Evolutionary conservation across 2,329 filamentous ascomycete genomes (phyloP).

Genomic region (Colletotrichum lupini): DNA sequence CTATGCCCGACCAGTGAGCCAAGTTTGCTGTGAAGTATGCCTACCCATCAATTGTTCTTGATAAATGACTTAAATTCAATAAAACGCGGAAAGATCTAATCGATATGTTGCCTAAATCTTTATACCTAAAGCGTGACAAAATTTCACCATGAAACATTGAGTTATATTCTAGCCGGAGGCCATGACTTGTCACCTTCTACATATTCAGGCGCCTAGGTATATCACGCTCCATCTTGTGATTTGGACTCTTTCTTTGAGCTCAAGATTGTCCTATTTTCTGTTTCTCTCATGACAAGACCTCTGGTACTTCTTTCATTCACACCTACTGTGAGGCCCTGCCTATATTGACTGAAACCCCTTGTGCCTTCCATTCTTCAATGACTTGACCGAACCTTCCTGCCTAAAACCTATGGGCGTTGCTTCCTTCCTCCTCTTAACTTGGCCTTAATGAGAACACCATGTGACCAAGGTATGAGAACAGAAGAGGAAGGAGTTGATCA

Average conservation of each 20-base stretch:
- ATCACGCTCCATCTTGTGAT: background rate
- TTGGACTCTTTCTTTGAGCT: background rate
- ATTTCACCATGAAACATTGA: no score
- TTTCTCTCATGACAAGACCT: no score
- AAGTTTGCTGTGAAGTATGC: background rate
- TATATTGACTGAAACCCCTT: background rate
- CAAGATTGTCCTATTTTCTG: background rate
- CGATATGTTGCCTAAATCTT: background rate
- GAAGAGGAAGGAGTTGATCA: background rate
- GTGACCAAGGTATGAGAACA: background rate
- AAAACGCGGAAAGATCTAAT: background rate
- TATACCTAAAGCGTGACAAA: background rate
- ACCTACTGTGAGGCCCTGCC: background rate
- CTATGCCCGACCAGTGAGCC: background rate
- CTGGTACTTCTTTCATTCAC: background rate
- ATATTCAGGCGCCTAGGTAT: no score
- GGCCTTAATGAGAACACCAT: background rate
- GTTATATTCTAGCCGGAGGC: background rate
- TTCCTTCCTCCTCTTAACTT: background rate
- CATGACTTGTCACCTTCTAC: background rate
- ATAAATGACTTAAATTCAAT: no score
- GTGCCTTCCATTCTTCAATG: background rate
- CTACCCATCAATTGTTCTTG: no score
- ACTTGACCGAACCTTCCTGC: background rate
- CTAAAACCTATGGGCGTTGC: background rate